phyloP scores from a whole-genome alignment of 192 early-diverging fungal species.

The Coemansia sp. region DNA sequence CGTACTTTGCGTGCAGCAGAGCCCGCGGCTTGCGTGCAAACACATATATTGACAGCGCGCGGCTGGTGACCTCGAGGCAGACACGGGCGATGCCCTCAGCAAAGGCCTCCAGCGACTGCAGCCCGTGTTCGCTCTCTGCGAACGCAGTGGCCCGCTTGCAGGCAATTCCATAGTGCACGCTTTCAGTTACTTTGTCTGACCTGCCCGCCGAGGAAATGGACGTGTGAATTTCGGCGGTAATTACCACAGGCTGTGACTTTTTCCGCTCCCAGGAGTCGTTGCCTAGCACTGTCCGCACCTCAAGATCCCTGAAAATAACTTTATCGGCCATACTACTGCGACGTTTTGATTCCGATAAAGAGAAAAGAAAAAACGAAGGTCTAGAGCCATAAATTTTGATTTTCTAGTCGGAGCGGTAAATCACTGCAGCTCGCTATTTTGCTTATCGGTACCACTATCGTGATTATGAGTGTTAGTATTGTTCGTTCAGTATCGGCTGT shows the following conservation, averaged over 20 bases:
- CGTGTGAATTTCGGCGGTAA: constrained; percentile 73
- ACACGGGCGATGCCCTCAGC: constrained; percentile 64
- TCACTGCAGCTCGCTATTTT: no score
- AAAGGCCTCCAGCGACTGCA: constrained; percentile 70
- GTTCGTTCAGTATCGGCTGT: no score
- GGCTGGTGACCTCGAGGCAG: constrained; percentile 59
- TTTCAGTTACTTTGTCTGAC: constrained; percentile 74
- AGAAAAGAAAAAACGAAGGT: no score
- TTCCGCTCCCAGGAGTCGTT: constrained; percentile 91
- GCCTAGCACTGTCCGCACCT: constrained; percentile 80
- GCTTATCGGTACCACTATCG: no score
- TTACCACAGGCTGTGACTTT: constrained; percentile 82
- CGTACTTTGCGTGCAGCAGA: constrained; percentile 84
- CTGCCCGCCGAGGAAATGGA: constrained; percentile 73
- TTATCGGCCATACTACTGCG: constrained; percentile 57
- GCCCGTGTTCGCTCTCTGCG: constrained; percentile 65
- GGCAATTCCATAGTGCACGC: constrained; percentile 81
- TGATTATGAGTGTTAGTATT: no score
- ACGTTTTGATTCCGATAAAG: background rate
- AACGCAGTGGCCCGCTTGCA: constrained; percentile 73
- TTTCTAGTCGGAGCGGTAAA: no score
- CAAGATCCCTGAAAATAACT: constrained; percentile 71
- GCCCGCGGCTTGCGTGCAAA: constrained; percentile 81
- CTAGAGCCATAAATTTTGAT: no score
- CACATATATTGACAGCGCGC: constrained; percentile 66